A percentile compares a stretch with the other conserved stretches of the same genome.
Evolutionary conservation across 331 rosid genomes (phyloP).

Genomic region (Prunus yedoensis): DNA sequence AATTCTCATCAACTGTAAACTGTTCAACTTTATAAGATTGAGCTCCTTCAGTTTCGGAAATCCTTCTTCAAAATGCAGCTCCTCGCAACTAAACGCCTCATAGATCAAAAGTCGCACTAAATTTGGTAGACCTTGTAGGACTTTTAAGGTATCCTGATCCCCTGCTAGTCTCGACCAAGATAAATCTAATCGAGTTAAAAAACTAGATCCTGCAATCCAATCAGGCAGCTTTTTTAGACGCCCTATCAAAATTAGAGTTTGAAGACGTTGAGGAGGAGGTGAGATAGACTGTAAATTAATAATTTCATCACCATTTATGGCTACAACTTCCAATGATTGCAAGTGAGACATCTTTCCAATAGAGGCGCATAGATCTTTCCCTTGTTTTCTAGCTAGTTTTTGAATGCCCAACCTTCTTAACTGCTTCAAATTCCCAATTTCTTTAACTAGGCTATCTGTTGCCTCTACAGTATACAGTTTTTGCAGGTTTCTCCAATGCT

Average conservation of each 20-base stretch:
- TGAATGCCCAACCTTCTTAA: slow-evolving; percentile 13
- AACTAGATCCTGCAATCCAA: slow-evolving; percentile 28
- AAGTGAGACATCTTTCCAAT: slow-evolving; percentile 10
- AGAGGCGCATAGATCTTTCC: slow-evolving; percentile 2
- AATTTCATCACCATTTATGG: slow-evolving; percentile 5
- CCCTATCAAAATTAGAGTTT: slow-evolving; percentile 11
- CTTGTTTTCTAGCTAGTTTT: background rate
- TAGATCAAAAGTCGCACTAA: slow-evolving; percentile 7
- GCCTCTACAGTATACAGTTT: too few species aligned
- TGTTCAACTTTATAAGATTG: background rate
- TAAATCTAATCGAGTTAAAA: slow-evolving; percentile 15
- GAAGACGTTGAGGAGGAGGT: slow-evolving; percentile 18
- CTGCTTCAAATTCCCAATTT: background rate
- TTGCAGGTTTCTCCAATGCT: background rate
- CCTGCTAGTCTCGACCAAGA: slow-evolving; percentile 4
- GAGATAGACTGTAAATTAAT: background rate
- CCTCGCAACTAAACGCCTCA: slow-evolving; percentile 21
- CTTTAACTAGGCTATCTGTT: too few species aligned
- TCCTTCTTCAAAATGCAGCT: slow-evolving; percentile 27
- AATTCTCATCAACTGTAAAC: slow-evolving; percentile 4
- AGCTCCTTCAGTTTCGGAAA: slow-evolving; percentile 28
- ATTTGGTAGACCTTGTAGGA: too few species aligned
- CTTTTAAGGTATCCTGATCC: background rate
- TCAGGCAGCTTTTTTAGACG: slow-evolving; percentile 24
- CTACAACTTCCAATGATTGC: background rate